phyloP scores from a whole-genome alignment of 1,139 yeast genomes.

The Casaregolazyma lundiana region DNA sequence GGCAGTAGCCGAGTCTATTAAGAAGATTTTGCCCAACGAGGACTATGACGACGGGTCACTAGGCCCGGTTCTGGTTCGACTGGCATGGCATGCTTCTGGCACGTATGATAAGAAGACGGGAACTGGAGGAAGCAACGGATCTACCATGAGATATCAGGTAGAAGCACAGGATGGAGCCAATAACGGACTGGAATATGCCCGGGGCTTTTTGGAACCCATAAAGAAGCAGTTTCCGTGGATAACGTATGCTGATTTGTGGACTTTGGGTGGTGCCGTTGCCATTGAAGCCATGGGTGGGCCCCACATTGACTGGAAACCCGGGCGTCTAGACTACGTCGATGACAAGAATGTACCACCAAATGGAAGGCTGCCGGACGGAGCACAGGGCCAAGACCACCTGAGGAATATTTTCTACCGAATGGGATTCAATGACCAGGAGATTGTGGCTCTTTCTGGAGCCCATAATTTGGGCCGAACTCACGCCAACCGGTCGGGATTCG shows the following conservation, averaged over 20 bases:
- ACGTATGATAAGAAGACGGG: constrained; percentile 52
- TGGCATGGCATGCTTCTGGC: constrained; percentile 72
- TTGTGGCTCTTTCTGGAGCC: constrained; percentile 60
- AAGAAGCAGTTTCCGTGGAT: constrained; percentile 56
- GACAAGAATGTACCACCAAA: constrained; percentile 52
- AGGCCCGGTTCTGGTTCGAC: constrained; percentile 59
- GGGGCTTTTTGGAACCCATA: constrained; percentile 52
- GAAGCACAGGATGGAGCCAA: constrained; percentile 52
- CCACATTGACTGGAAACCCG: constrained; percentile 52
- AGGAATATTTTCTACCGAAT: constrained; percentile 52
- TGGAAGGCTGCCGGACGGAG: constrained; percentile 59
- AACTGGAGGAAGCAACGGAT: constrained; percentile 67
- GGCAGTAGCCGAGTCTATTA: constrained; percentile 74
- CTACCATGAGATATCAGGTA: constrained; percentile 52
- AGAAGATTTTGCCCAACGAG: constrained; percentile 63
- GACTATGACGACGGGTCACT: constrained; percentile 67
- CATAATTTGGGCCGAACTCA: constrained; percentile 66
- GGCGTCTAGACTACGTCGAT: constrained; percentile 55
- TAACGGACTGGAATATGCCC: constrained; percentile 55
- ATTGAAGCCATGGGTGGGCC: constrained; percentile 63
- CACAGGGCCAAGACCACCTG: constrained; percentile 50
- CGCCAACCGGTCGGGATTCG: constrained; percentile 58
- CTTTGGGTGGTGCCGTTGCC: constrained; percentile 59
- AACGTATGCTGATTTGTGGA: constrained; percentile 62
- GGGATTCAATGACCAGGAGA: constrained; percentile 62